Base-by-base conservation (phyloP, 2,329 filamentous ascomycete genomes). In the Colletotrichum tabaci region DNA sequence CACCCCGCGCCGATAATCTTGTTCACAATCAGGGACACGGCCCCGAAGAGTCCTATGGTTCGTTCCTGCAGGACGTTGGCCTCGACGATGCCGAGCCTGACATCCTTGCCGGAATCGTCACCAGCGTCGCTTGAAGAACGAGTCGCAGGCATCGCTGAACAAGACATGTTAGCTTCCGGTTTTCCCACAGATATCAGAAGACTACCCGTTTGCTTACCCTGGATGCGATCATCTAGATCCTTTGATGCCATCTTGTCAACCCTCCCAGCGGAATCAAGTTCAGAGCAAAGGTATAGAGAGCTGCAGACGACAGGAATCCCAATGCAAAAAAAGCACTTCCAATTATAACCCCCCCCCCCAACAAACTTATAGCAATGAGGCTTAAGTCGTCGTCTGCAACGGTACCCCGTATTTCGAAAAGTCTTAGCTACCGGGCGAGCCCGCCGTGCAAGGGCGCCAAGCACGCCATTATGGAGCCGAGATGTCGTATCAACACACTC, bases 1-100 rank as follows among this genome's bases (percentile, higher is more conserved):
- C 61, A 76, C 75, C 75, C 75, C 13, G 76, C 68, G 12, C 76
- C 76, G 15, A 77, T 75, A 13, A 77, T 76, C 47, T 77, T 76
- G 21, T 77, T 77, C 38, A 76, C 72, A 12, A 77, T 72, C 21
- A 77, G 56, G 2, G 75, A 76, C 0, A 75, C 70, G 7, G 75
- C 74, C 0, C 75, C 75, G 47, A 76, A 77, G 2, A 76, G 38
- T 0, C 76, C 75, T 26, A 77, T 76, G 0, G 74, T 76, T 12
- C 74, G 68, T 18, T 74, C 73, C 30, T 77, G 55, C 46, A 69
- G 16, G n/a, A 72, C 66, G 26, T 72, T 58, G 55, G 44, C 23
- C 50, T 72, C 70, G 21, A 69, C 38, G 35, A 72, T 56, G 23
- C 50, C 61, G 10, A 72, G 50, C 46, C 38, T 40, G 35, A 58